These are phyloP conservation scores for Pseudocercospora ulei DNA, from an alignment of 2,329 filamentous ascomycete species.

Conservation along the genomic window DNA sequence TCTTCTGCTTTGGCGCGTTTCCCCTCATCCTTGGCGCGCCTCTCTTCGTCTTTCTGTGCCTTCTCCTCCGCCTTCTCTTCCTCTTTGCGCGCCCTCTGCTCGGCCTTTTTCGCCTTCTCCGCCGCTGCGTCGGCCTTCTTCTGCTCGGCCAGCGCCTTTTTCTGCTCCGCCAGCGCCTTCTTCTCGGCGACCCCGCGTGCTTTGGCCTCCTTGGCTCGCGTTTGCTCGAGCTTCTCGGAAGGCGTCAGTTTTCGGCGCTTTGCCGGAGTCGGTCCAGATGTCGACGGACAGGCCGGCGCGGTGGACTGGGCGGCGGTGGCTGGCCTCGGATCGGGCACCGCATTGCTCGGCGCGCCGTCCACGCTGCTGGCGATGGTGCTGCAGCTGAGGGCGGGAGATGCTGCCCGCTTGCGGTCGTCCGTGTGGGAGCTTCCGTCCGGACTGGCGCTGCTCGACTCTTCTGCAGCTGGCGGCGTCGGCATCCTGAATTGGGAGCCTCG, in stretches of 20 bases:
- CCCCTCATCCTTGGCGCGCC: slow-evolving; percentile 31
- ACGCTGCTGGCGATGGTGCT: slow-evolving; percentile 32
- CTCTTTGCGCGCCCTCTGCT: slow-evolving; percentile 38
- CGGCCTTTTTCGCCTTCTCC: slow-evolving; percentile 37
- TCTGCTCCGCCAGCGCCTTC: slow-evolving; percentile 24
- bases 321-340: slow-evolving; percentile 9
- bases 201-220: slow-evolving; percentile 24
- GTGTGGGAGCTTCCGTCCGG: slow-evolving; percentile 18
- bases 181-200: slow-evolving; percentile 31
- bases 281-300: slow-evolving; percentile 10
- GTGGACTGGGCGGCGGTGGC: slow-evolving; percentile 9
- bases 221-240: slow-evolving; percentile 36
- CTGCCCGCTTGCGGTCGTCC: slow-evolving; percentile 20
- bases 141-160: slow-evolving; percentile 29
- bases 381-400: slow-evolving; percentile 30
- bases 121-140: slow-evolving; percentile 35
- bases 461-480: slow-evolving; percentile 32
- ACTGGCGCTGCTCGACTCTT: slow-evolving; percentile 30
- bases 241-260: slow-evolving; percentile 40
- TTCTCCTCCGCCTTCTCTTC: slow-evolving; percentile 35
- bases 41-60: slow-evolving; percentile 33
- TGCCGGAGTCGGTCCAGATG: slow-evolving; percentile 28
- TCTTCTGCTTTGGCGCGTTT: slow-evolving; percentile 35
- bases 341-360: slow-evolving; percentile 20
- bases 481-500: slow-evolving; percentile 33